Base-by-base conservation (phyloP, 1,139 yeast species). In the Hyphopichia burtonii region DNA sequence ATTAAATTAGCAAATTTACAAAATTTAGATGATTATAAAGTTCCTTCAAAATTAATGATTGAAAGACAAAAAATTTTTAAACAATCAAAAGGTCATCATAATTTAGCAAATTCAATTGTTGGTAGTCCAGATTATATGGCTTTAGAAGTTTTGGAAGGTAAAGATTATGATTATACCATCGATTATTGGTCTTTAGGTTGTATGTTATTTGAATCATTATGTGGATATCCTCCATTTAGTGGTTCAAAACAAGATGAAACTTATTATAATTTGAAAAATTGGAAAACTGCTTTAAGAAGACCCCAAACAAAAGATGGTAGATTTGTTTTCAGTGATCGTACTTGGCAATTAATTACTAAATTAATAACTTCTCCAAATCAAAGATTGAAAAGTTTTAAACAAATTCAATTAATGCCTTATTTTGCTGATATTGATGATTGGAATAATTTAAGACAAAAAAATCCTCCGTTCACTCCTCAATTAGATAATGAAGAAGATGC, bases 81-180 rank as follows among this genome's bases (percentile, higher is more conserved):
- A 48, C 83, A 86, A 25, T 68, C 86, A 48, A 84, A 95, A 57
- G 75, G 71, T 19, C 72, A 67, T 46, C 66, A 66, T 45, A 88
- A 86, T 54, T 83, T 86, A 54, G 99, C 99, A 16, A 87, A 89
- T 56, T 89, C 97, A 1, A 90, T 93, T 51, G 99, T 94, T 11
- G 99, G 99, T 0, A 87, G 96, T 6, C 99, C 99, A 1, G 99
- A 94, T 62, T 94, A 94, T 62, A 94, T 94, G 99, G 99, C 99
- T 1, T 75, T 94, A 42, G 99, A 94, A 63, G 98, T 94, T 6
- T 79, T 94, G 48, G 95, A 89, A 63, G 99, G 99, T 9, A 86
- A 86, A 55, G 84, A 85, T 47, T 94, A 94, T 62, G 96, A 94
- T 60, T 91, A 85, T 60, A 91, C 99, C 16, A 95, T 94, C 47